phyloP scores from a whole-genome alignment of 345 rosid species.

The Zanthoxylum bungeanum region DNA sequence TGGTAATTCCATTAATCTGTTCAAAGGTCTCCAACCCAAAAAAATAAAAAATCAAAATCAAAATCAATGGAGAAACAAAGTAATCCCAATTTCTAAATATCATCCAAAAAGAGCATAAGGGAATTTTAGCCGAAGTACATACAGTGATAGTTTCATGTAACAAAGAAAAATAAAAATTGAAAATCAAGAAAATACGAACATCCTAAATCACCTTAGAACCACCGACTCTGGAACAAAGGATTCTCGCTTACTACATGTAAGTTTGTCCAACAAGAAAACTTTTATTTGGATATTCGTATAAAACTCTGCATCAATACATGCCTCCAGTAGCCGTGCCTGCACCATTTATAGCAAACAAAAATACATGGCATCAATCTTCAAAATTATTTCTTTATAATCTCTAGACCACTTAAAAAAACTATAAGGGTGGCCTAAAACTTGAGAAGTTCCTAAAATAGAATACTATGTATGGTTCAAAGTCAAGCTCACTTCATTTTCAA shows the following conservation, averaged over 20 bases:
- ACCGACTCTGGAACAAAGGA: conserved; percentile 39
- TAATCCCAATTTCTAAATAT: neutral
- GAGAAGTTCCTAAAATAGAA: neutral
- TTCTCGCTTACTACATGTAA: conserved; percentile 32
- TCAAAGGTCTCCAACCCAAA: neutral
- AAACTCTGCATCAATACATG: conserved; percentile 14
- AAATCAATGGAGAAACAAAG: neutral
- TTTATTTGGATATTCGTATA: conserved; percentile 22
- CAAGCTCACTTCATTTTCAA: neutral
- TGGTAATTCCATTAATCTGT: no score
- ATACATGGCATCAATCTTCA: neutral
- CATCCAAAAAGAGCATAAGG: no score
- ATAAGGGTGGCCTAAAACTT: no score
- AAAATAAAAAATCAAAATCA: neutral
- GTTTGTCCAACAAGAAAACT: conserved; percentile 21
- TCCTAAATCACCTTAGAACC: conserved; percentile 53
- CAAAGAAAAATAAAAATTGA: neutral
- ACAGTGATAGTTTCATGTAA: neutral
- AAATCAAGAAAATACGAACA: conserved; percentile 10
- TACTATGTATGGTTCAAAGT: neutral
- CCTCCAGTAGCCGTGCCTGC: conserved; percentile 37
- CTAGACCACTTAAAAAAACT: neutral
- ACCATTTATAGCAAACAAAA: conserved; percentile 11
- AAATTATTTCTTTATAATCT: neutral
- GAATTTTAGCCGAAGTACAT: no score